Evolutionary conservation across 371 early-diverging fungal species (phyloP).

Genomic region (Mucor velutinosus): DNA sequence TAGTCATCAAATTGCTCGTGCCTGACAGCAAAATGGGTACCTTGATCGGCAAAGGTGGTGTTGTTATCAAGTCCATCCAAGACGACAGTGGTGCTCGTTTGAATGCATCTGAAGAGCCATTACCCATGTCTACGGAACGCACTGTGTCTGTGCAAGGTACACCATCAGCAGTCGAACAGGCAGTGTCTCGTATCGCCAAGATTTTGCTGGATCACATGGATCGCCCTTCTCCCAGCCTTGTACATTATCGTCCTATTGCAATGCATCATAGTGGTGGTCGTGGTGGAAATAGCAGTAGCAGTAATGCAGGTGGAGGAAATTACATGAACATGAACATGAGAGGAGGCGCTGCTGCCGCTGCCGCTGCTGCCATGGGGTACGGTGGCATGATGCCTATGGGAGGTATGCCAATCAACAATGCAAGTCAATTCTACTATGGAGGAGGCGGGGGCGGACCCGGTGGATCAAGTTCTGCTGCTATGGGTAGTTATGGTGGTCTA

Average conservation of each 20-base stretch:
- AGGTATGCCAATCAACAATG: constrained; percentile 42
- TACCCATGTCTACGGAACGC: constrained; percentile 79
- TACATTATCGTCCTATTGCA: constrained; percentile 66
- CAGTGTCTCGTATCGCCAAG: constrained; percentile 76
- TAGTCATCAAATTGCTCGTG: constrained; percentile 73
- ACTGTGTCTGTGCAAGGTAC: constrained; percentile 86
- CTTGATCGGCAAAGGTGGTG: constrained; percentile 90
- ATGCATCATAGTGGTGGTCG: constrained; percentile 10
- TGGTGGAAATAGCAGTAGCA: not conserved
- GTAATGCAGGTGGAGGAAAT: not conserved
- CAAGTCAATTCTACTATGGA: constrained; percentile 36
- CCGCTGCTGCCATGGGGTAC: constrained; percentile 36
- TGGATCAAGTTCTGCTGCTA: constrained; percentile 15
- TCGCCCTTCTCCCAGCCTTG: constrained; percentile 40
- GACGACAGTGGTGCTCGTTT: constrained; percentile 83
- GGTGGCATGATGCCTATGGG: constrained; percentile 43
- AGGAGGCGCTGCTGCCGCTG: constrained; percentile 16
- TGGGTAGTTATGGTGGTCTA: constrained; percentile 25
- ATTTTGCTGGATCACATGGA: constrained; percentile 64
- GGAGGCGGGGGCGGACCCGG: constrained; percentile 15
- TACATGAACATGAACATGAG: constrained; percentile 15
- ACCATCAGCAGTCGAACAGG: constrained; percentile 77
- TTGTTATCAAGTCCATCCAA: constrained; percentile 87
- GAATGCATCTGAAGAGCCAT: constrained; percentile 76
- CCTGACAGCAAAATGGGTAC: constrained; percentile 83